phyloP scores from a whole-genome alignment of 306 rosid genomes.

The Pachyrhizus erosus region DNA sequence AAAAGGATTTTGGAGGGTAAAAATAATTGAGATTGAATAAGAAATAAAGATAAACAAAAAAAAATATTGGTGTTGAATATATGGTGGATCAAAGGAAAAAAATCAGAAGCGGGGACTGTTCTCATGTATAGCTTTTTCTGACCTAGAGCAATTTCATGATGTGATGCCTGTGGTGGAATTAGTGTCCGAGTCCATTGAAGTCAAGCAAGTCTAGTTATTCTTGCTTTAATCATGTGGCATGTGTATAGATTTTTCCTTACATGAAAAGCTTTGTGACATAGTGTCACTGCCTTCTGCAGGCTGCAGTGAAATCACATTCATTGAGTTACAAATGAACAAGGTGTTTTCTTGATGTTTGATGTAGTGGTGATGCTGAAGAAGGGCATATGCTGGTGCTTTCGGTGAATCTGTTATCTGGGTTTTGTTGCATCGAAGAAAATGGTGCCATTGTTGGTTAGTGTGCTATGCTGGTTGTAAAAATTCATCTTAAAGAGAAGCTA shows the following conservation, averaged over 20 bases:
- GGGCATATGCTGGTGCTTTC: background rate
- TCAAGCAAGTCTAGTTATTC: background rate
- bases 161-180: background rate
- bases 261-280: background rate
- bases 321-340: background rate
- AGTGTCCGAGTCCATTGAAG: background rate
- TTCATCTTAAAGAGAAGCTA: slow-evolving; percentile 15
- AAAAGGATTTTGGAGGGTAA: background rate
- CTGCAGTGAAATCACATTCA: background rate
- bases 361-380: background rate
- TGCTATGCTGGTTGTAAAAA: background rate
- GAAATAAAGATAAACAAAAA: background rate
- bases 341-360: background rate
- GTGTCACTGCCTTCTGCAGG: background rate
- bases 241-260: slow-evolving; percentile 1
- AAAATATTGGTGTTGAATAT: background rate
- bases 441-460: background rate
- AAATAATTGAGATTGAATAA: background rate
- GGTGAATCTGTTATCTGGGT: background rate
- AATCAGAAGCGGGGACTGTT: background rate
- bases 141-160: background rate
- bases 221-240: background rate
- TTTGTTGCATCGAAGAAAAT: background rate
- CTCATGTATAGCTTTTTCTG: background rate
- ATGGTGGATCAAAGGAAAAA: slow-evolving; percentile 4